Base-by-base conservation (phyloP, 2,329 filamentous ascomycete species). In the Aspergillus sp. region DNA sequence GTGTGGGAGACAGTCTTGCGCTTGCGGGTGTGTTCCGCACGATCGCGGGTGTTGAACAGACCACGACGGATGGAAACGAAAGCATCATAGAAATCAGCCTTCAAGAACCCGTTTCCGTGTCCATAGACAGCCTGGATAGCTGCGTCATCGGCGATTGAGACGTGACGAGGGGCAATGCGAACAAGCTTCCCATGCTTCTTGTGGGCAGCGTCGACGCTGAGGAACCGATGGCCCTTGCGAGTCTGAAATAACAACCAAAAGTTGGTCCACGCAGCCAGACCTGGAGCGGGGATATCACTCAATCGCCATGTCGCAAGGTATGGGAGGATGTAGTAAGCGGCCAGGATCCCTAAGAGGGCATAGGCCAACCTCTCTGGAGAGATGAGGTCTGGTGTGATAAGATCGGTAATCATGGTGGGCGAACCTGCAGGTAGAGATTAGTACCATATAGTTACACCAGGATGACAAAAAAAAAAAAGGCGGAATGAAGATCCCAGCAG, bases 1-100 rank as follows among this genome's bases (percentile, higher is more conserved):
- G 90, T 95, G 73, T 96, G 91, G 1, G 90, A 87, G 48, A 96
- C 85, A 2, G 90, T 88, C 82, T 96, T 96, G 68, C 92, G 86
- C 82, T 96, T 97, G 62, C 92, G 86, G 0, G 88, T 88, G 73
- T 97, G 92, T 69, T 96, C 90, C 0, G 80, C 80, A 49, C 93
- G 84, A 75, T 93, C 86, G 33, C 93, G 83, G 0, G 92, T 96
- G 75, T 96, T 96, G 85, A 96, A 97, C 12, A 97, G 81, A 19
- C 91, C 91, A 12, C 90, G 85, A 51, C 84, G 85, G 68, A 96
- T 96, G 12, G 90, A 93, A 55, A 96, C 91, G 67, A 96, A 96
- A 50, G 90, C 90, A 68, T 96, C 91, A 67, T 96, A 96, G 77
- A 93, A 96, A 2, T 93, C 87, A 43, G 86, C 79, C 72, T 91